Percentiles rank a stretch among this genome's conserved stretches.
Evolutionary conservation across 2,329 filamentous ascomycete species (phyloP).

Genomic region (Claviceps africana): DNA sequence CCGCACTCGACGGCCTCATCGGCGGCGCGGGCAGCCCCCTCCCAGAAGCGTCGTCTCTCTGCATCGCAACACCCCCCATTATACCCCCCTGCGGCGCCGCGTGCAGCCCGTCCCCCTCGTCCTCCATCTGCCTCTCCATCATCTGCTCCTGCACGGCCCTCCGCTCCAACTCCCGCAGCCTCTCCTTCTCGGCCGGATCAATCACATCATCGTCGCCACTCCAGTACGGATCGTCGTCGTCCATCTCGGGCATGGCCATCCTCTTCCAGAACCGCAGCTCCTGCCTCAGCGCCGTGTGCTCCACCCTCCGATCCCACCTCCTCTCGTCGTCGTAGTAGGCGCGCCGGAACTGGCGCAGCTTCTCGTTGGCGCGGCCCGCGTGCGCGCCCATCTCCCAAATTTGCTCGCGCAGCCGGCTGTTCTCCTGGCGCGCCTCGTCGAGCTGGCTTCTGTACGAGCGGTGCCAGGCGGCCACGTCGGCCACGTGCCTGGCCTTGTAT

Average conservation of each 20-base stretch:
- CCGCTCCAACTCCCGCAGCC: constrained; percentile 35
- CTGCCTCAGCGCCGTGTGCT: constrained; percentile 38
- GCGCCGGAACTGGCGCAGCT: constrained; percentile 41
- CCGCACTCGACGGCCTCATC: constrained; percentile 23
- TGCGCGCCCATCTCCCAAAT: constrained; percentile 54
- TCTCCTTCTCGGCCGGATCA: constrained; percentile 44
- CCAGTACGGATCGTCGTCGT: constrained; percentile 47
- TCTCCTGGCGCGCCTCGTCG: constrained; percentile 50
- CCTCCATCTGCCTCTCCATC: constrained; percentile 17
- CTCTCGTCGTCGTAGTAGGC: constrained; percentile 41
- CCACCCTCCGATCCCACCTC: constrained; percentile 38
- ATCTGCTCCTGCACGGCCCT: constrained; percentile 28
- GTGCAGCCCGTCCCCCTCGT: constrained; percentile 16
- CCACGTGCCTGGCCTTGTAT: constrained; percentile 49
- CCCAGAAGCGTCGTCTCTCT: constrained; percentile 20
- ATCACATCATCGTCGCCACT: constrained; percentile 53
- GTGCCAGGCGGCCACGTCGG: constrained; percentile 50
- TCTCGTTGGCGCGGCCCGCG: constrained; percentile 42
- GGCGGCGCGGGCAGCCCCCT: constrained; percentile 18
- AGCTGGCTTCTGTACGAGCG: constrained; percentile 51
- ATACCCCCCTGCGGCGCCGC: constrained; percentile 10
- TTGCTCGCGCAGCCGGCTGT: constrained; percentile 47
- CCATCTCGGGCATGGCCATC: constrained; percentile 47
- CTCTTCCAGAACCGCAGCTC: constrained; percentile 54
- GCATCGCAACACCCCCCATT: constrained; percentile 26